phyloP scores from a whole-genome alignment of 106 monocot species.

The Dioscorea alata region DNA sequence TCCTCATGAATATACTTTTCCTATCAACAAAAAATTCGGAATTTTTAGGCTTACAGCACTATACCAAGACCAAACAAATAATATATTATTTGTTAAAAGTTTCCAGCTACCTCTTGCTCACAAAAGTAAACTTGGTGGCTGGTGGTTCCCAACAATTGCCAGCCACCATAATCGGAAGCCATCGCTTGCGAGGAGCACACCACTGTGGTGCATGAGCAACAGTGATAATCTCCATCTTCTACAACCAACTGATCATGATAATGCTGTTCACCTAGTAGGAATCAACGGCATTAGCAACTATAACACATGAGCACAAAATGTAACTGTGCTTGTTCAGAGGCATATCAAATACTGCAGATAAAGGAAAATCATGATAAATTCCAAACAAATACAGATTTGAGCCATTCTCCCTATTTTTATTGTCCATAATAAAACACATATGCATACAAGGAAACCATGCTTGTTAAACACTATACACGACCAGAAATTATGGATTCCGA shows the following conservation, averaged over 20 bases:
- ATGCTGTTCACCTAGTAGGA: neutral
- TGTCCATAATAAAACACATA: too few species aligned
- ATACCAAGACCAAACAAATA: neutral
- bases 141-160: neutral
- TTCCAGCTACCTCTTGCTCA: conserved; percentile 1
- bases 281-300: neutral
- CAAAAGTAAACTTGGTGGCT: neutral
- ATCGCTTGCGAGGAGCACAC: neutral
- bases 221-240: conserved; percentile 1
- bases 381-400: too few species aligned
- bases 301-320: neutral
- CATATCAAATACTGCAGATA: neutral
- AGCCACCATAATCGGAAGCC: neutral
- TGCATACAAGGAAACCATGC: too few species aligned
- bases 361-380: too few species aligned
- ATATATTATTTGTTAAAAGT: neutral
- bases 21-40: neutral
- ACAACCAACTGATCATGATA: neutral
- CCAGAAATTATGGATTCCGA: too few species aligned
- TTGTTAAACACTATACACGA: too few species aligned
- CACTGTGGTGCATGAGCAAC: neutral
- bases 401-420: too few species aligned
- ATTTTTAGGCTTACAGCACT: neutral
- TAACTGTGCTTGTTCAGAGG: neutral
- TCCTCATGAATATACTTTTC: conserved; percentile 3